These are phyloP conservation scores for Austroboletus rostrupii DNA, from an alignment of 1,284 basidiomycete genomes.

Conservation along the genomic window DNA sequence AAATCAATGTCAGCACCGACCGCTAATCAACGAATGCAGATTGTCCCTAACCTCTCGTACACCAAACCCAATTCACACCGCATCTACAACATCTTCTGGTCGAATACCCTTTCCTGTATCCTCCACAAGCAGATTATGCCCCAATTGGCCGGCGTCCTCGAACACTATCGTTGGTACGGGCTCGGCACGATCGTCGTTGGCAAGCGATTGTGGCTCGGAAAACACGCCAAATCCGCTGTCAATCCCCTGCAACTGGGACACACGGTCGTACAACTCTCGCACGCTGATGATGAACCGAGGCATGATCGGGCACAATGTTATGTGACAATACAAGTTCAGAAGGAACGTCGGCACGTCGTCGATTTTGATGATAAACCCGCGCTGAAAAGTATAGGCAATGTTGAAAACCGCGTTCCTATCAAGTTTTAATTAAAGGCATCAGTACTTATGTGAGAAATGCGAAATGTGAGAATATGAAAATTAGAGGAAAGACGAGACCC, in stretches of 20 bases:
- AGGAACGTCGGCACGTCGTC: background rate
- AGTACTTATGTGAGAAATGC: too few species aligned
- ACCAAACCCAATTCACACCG: too few species aligned
- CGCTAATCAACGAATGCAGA: too few species aligned
- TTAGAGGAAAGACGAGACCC: background rate
- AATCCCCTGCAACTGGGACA: background rate
- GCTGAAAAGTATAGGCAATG: background rate
- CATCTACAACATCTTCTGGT: too few species aligned
- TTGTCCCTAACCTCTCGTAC: too few species aligned
- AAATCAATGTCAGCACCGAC: too few species aligned
- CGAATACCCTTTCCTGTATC: too few species aligned
- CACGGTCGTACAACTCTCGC: background rate
- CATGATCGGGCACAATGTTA: background rate
- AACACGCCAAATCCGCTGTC: background rate
- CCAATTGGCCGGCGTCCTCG: background rate
- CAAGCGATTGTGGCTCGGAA: background rate
- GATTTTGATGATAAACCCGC: background rate
- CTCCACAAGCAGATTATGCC: too few species aligned
- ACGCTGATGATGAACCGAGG: background rate
- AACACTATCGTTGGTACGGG: background rate
- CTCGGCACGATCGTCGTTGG: background rate
- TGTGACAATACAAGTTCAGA: background rate
- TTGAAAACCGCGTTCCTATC: background rate
- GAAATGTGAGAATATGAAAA: background rate
- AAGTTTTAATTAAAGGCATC: too few species aligned